These are phyloP conservation scores for Ganoderma sinense DNA, from an alignment of 1,284 basidiomycete genomes.

Conservation along the genomic window DNA sequence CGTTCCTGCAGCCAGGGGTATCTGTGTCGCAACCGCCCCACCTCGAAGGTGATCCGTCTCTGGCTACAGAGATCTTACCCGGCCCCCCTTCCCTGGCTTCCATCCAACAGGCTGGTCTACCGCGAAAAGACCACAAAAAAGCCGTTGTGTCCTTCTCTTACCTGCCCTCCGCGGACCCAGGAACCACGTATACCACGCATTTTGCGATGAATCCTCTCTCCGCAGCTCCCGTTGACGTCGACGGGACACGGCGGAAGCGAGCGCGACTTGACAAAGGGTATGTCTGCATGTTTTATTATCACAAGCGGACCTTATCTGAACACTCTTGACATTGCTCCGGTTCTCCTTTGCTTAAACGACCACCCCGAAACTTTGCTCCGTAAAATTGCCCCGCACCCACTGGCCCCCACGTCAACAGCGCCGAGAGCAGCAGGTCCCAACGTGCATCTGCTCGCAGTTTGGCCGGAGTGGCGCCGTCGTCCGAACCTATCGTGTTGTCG, in stretches of 20 bases:
- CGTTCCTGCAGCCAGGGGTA: conserved; percentile 72
- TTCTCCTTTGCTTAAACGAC: conserved; percentile 17
- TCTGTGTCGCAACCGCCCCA: conserved; percentile 76
- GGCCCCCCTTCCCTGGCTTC: conserved; percentile 77
- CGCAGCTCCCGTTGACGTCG: conserved; percentile 63
- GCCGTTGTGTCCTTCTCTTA: conserved; percentile 70
- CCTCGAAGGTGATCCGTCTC: conserved; percentile 76
- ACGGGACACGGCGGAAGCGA: conserved; percentile 74
- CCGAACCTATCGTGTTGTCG: conserved; percentile 47
- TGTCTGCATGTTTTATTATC: conserved; percentile 40
- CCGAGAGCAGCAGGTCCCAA: conserved; percentile 71
- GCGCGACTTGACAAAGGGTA: conserved; percentile 76
- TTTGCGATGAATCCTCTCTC: conserved; percentile 49
- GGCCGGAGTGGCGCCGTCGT: conserved; percentile 49
- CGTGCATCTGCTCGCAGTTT: conserved; percentile 77
- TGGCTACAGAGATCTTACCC: conserved; percentile 86
- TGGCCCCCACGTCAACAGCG: conserved; percentile 43
- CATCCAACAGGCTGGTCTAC: conserved; percentile 62
- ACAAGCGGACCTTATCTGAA: conserved; percentile 22
- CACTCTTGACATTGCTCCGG: conserved; percentile 26
- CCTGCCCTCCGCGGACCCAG: conserved; percentile 81
- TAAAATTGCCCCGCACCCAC: conserved; percentile 8
- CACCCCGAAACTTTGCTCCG: conserved; percentile 22
- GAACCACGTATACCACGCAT: conserved; percentile 81
- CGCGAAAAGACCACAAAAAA: conserved; percentile 81